Base-by-base conservation (phyloP, 139 green algal species). In the Chlorella sp. region DNA sequence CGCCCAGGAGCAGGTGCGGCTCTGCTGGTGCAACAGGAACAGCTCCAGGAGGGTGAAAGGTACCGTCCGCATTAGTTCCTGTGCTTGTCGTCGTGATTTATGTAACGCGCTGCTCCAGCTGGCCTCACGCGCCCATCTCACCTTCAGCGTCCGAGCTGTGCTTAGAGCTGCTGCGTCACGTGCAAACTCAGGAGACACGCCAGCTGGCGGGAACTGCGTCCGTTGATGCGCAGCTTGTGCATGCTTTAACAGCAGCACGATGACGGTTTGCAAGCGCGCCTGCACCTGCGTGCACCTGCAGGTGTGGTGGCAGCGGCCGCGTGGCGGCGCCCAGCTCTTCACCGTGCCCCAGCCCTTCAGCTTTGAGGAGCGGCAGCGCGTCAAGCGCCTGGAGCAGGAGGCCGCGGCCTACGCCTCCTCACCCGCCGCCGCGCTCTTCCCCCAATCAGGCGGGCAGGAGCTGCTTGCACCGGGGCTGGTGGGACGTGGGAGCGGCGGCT, bases 291-390 rank as follows among this genome's bases (percentile, higher is more conserved):
- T 3, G 3, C 6, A 22, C 30, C 63, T 14, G 51, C 62, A 81
- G 65, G 22, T 63, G 26, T 67, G 51, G 51, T 64, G 75, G 70
- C 64, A 73, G 23, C 65, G 71, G 35, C 71, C 70, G 10, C 64
- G 51, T 1, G 70, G 70, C 1, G 62, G 50, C 26, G 36, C 27
- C 20, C 50, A n/a, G 27, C 62, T 70, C 1, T 51, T 69, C 36
- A 81, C 75, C 1, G 70, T 77, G 49, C 75, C 75, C 27, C 63
- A 75, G 63, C 75, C 75, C 6, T 81, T 81, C 65, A 74, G 65
- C 70, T 77, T 81, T 50, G 75, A 81, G n/a, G 5, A 34, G 65
- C 65, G 30, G n/a, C 30, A 42, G 65, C 17, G 14, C 5, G 34
- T 33, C 2, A 30, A 31, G n/a, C 24, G 35, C 6, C 33, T 31